Conservation (phyloP, 352 stramenopile genomes). For the Blastocystis sp. region DNA sequence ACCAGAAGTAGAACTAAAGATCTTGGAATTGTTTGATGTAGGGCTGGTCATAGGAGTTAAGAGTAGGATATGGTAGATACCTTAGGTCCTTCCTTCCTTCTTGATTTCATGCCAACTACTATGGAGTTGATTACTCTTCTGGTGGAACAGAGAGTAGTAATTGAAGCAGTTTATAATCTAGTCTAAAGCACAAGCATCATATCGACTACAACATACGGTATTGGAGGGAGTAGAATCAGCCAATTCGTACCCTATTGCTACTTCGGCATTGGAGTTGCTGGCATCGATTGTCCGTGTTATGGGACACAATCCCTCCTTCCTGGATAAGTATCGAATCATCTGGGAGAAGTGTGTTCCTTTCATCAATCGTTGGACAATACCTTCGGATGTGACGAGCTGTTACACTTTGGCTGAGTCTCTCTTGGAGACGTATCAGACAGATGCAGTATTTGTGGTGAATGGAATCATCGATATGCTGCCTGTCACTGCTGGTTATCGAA, state of each 20-base stretch:
- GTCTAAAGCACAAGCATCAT: neutral
- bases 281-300: neutral
- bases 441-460: slow-evolving; percentile 24
- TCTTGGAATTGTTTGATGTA: slow-evolving; percentile 20
- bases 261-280: neutral
- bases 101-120: neutral
- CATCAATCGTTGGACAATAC: neutral
- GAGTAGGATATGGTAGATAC: slow-evolving; percentile 23
- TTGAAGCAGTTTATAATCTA: neutral
- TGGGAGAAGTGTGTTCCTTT: neutral
- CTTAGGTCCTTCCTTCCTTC: slow-evolving; percentile 19
- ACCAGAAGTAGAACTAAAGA: slow-evolving; percentile 13
- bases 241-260: slow-evolving; percentile 36
- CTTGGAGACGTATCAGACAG: neutral
- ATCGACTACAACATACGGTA: neutral
- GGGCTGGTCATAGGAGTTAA: neutral
- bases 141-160: neutral
- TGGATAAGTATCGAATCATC: neutral
- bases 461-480: slow-evolving; percentile 10
- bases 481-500: neutral
- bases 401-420: slow-evolving; percentile 17
- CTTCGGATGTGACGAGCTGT: slow-evolving; percentile 7
- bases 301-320: slow-evolving; percentile 21
- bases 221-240: slow-evolving; percentile 16
- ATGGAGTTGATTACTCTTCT: neutral